Evolutionary conservation across 805 yeast genomes (phyloP).

Genomic region (Ogataea methanolica): DNA sequence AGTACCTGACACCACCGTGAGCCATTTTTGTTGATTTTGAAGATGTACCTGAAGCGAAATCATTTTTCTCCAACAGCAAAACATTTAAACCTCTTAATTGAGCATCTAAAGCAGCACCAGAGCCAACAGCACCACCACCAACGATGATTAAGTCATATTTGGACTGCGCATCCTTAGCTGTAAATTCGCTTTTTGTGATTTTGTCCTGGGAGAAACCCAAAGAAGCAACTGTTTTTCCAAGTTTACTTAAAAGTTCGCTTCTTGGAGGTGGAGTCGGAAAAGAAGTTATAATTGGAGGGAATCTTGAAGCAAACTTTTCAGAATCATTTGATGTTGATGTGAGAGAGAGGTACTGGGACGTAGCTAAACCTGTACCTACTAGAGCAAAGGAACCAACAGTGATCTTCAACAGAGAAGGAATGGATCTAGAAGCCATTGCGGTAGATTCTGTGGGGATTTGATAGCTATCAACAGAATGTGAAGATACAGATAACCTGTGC

Average conservation of each 20-base stretch:
- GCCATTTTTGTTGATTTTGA: constrained; percentile 95
- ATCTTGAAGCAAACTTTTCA: constrained; percentile 7
- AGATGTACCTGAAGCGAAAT: constrained; percentile 89
- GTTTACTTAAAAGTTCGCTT: constrained; percentile 43
- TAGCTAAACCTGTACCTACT: constrained; percentile 8
- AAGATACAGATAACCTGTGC: too few relatives aligned
- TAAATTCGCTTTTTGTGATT: constrained; percentile 5
- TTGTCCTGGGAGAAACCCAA: constrained; percentile 4
- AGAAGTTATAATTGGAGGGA: constrained; percentile 40
- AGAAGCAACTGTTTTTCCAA: constrained; percentile 27
- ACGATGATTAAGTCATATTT: constrained; percentile 78
- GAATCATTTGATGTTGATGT: constrained; percentile 10
- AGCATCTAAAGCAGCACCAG: constrained; percentile 92
- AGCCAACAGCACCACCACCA: constrained; percentile 97
- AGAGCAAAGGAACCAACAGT: constrained; percentile 8
- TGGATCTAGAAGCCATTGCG: neutral
- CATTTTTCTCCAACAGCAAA: constrained; percentile 79
- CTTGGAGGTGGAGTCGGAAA: constrained; percentile 54
- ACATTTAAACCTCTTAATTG: constrained; percentile 86
- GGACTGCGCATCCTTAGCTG: constrained; percentile 33
- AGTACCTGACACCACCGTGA: constrained; percentile 94
- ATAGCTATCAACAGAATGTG: too few relatives aligned
- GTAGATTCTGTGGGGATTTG: too few relatives aligned
- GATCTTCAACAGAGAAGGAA: constrained; percentile 1
- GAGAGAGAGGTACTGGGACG: constrained; percentile 4